Evolutionary conservation across 2,329 filamentous ascomycete genomes (phyloP).

Genomic region (Colletotrichum plurivorum): DNA sequence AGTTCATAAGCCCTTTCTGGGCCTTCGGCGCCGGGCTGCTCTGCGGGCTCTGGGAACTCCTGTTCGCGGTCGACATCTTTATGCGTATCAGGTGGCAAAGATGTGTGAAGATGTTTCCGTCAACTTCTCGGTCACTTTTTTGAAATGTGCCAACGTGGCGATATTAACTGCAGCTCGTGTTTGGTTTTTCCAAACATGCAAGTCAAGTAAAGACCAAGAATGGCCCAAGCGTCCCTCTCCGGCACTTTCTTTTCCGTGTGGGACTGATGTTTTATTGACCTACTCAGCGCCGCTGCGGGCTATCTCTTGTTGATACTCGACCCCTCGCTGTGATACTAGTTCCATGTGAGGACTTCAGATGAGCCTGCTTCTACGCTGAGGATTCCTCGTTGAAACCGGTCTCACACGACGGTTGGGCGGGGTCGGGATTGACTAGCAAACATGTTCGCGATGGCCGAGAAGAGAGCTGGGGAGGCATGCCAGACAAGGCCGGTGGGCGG

Average conservation of each 20-base stretch:
- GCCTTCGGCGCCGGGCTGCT: constrained; percentile 20
- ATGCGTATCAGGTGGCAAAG: neutral
- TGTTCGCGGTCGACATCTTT: constrained; percentile 29
- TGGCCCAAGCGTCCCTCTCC: constrained; percentile 21
- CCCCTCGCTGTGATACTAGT: constrained; percentile 35
- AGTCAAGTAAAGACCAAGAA: neutral
- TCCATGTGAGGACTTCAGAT: constrained; percentile 35
- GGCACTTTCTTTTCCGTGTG: constrained; percentile 32
- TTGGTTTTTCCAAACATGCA: constrained; percentile 19
- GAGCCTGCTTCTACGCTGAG: constrained; percentile 21
- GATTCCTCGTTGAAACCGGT: constrained; percentile 32
- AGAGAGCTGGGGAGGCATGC: neutral
- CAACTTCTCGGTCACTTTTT: neutral
- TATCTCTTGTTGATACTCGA: constrained; percentile 26
- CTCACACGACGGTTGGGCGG: constrained; percentile 22
- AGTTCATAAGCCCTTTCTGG: constrained; percentile 30
- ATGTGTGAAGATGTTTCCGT: too few relatives aligned
- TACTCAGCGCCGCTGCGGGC: constrained; percentile 2
- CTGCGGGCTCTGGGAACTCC: constrained; percentile 26
- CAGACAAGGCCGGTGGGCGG: neutral
- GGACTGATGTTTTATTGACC: constrained; percentile 27
- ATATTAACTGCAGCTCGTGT: constrained; percentile 34
- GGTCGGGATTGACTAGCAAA: constrained; percentile 29
- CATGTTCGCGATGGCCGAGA: constrained; percentile 24
- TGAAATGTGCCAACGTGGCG: constrained; percentile 15